These are phyloP conservation scores for Trypanosoma lewisi DNA, from an alignment of 208 protist species.

Conservation along the genomic window DNA sequence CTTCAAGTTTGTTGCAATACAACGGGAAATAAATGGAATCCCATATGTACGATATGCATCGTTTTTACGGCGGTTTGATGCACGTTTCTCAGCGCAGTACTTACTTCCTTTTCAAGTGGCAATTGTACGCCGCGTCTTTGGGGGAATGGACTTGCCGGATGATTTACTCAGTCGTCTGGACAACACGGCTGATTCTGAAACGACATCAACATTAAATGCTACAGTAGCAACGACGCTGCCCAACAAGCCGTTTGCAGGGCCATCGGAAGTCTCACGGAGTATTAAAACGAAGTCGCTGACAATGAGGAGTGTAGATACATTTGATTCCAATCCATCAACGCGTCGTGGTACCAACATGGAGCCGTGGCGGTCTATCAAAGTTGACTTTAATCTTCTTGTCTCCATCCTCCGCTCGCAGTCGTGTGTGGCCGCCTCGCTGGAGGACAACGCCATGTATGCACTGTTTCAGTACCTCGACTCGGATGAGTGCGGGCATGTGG, in stretches of 20 bases:
- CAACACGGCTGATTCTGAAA: background rate
- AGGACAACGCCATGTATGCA: constrained; percentile 71
- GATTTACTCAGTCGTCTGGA: constrained; percentile 35
- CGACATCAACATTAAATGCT: background rate
- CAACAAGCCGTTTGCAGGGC: background rate
- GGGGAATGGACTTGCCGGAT: constrained; percentile 59
- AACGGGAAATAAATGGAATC: constrained; percentile 55
- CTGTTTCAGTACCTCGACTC: constrained; percentile 76
- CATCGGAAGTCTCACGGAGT: background rate
- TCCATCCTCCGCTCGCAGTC: constrained; percentile 58
- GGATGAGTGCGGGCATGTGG: constrained; percentile 56
- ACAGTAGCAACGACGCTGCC: background rate
- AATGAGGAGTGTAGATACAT: background rate
- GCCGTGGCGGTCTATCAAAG: constrained; percentile 35
- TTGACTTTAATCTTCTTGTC: constrained; percentile 70
- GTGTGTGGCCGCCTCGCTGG: constrained; percentile 49
- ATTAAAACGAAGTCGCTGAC: background rate
- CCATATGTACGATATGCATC: constrained; percentile 75
- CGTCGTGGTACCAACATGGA: background rate
- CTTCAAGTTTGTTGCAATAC: constrained; percentile 58
- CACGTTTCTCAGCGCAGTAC: constrained; percentile 43
- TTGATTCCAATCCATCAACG: background rate
- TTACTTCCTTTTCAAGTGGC: constrained; percentile 44
- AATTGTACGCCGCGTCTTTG: constrained; percentile 51
- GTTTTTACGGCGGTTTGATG: constrained; percentile 69